Conservation (phyloP, 441 rosid species). For the Euphorbia schlechtendalii region DNA sequence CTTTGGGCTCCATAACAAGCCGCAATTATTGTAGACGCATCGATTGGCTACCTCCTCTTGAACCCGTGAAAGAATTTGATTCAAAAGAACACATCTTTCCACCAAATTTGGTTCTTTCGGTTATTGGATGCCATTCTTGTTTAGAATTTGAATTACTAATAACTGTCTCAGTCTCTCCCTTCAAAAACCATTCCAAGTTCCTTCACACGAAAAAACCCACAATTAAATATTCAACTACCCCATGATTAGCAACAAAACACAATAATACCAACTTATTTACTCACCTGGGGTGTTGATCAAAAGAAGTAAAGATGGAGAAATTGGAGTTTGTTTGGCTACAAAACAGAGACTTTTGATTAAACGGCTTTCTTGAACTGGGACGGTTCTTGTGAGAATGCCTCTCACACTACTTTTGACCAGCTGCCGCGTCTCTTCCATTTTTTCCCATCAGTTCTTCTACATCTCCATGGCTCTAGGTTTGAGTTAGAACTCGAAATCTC, state of each 20-base stretch:
- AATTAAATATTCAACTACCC: too few relatives aligned
- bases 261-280: too few relatives aligned
- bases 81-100: constrained; percentile 9
- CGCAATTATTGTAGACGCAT: constrained; percentile 28
- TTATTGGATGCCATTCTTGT: constrained; percentile 35
- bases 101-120: constrained; percentile 23
- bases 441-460: constrained; percentile 70
- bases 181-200: constrained; percentile 63
- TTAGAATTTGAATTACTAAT: constrained; percentile 27
- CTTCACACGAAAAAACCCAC: constrained; percentile 35
- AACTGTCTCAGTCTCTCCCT: constrained; percentile 38
- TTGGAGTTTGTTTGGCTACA: constrained; percentile 25
- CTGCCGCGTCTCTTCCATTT: constrained; percentile 66
- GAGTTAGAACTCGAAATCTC: constrained; percentile 17
- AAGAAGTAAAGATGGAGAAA: constrained; percentile 26
- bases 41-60: constrained; percentile 12
- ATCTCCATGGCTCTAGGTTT: constrained; percentile 60
- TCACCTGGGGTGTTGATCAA: constrained; percentile 54
- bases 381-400: constrained; percentile 70
- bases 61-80: constrained; percentile 20
- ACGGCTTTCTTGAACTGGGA: constrained; percentile 80
- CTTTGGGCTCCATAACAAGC: constrained; percentile 28
- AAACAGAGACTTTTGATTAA: constrained; percentile 27
- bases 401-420: constrained; percentile 65
- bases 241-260: too few relatives aligned